Conservation (phyloP, 768 basidiomycete species). For the Cantharellus cinnabarinus region DNA sequence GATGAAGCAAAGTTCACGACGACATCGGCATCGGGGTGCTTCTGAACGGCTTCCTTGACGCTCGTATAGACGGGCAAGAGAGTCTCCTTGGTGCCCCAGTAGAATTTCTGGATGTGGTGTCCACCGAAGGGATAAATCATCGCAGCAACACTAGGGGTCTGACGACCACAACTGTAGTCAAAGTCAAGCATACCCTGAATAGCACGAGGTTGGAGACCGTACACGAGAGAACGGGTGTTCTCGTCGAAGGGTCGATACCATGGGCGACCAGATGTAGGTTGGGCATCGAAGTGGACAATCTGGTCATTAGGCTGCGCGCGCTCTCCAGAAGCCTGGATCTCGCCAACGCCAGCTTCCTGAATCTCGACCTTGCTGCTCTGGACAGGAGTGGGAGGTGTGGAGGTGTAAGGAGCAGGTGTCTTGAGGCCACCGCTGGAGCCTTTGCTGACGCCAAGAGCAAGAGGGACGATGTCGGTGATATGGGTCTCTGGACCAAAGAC, state of each 20-base stretch:
- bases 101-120: constrained; percentile 99
- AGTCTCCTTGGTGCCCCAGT: constrained; percentile 99
- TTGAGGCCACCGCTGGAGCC: constrained; percentile 17
- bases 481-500: constrained; percentile 97
- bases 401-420: constrained; percentile 22
- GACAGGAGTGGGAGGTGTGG: constrained; percentile 27
- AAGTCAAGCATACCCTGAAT: constrained; percentile 99
- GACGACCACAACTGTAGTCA: constrained; percentile 91
- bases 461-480: constrained; percentile 95
- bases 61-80: constrained; percentile 93
- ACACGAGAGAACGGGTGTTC: constrained; percentile 88
- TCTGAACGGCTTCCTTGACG: constrained; percentile 73
- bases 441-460: constrained; percentile 72
- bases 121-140: constrained; percentile 99
- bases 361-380: constrained; percentile 19
- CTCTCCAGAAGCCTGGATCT: constrained; percentile 56
- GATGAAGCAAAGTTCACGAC: constrained; percentile 96
- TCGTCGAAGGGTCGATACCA: constrained; percentile 84
- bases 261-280: constrained; percentile 29
- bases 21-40: constrained; percentile 92
- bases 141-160: constrained; percentile 80
- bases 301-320: constrained; percentile 74
- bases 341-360: constrained; percentile 27
- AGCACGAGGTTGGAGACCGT: constrained; percentile 95
- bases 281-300: constrained; percentile 68